These are phyloP conservation scores for Pseudocercospora pini-densiflorae DNA, from an alignment of 2,329 filamentous ascomycete genomes.

Conservation along the genomic window DNA sequence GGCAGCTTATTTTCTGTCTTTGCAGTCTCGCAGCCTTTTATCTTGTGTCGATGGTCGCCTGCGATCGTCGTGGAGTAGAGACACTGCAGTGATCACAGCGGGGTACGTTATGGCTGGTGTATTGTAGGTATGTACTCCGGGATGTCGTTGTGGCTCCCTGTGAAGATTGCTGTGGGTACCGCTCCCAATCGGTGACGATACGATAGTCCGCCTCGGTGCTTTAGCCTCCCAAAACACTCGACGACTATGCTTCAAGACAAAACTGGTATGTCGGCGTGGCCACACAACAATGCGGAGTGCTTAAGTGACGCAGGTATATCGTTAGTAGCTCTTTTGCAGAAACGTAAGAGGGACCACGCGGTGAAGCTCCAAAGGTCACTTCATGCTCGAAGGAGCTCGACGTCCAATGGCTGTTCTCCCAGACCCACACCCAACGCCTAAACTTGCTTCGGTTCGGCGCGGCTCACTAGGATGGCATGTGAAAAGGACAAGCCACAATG, in stretches of 20 bases:
- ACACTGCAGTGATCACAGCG: constrained; percentile 4
- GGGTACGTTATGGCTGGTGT: constrained; percentile 4
- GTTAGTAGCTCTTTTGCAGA: constrained; percentile 5
- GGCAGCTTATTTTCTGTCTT: not conserved
- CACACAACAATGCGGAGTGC: not conserved
- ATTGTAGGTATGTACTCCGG: not conserved
- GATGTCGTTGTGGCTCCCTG: not conserved
- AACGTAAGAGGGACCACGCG: not conserved
- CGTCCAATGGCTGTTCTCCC: not conserved
- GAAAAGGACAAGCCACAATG: constrained; percentile 4
- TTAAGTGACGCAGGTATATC: constrained; percentile 6
- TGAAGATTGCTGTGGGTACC: constrained; percentile 2
- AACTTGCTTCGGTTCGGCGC: constrained; percentile 1
- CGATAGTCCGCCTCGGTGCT: not conserved
- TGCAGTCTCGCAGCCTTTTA: not conserved
- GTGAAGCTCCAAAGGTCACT: constrained; percentile 1
- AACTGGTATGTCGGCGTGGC: not conserved
- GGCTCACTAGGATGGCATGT: constrained; percentile 12
- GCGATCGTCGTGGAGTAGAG: constrained; percentile 1
- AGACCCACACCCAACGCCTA: not conserved
- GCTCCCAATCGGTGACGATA: constrained; percentile 1
- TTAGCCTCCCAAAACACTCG: not conserved
- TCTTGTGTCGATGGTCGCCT: not conserved
- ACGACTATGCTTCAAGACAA: not conserved
- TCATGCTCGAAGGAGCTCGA: not conserved